Conservation (phyloP, 1,284 basidiomycete species). For the Uromyces viciae-fabae region DNA sequence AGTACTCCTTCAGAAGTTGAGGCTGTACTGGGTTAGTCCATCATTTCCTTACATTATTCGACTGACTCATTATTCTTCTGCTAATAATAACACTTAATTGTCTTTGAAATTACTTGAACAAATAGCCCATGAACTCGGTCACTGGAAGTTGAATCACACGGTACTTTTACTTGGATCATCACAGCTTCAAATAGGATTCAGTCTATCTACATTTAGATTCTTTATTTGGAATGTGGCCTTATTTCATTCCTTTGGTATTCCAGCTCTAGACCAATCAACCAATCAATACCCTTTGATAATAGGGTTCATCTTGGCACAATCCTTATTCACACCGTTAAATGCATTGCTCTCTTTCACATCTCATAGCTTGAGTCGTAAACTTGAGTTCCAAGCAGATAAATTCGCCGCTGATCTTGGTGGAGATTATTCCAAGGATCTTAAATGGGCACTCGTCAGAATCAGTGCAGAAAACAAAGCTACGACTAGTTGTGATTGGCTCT, state of each 20-base stretch:
- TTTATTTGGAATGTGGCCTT: conserved; percentile 83
- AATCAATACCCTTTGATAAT: conserved; percentile 70
- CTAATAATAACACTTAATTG: conserved; percentile 46
- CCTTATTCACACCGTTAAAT: conserved; percentile 78
- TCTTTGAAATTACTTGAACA: conserved; percentile 33
- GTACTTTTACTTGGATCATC: conserved; percentile 79
- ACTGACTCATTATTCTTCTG: conserved; percentile 54
- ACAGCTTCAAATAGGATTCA: conserved; percentile 79
- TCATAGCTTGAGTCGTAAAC: conserved; percentile 74
- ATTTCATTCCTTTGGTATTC: conserved; percentile 81
- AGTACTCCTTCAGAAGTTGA: conserved; percentile 82
- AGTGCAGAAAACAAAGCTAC: conserved; percentile 86
- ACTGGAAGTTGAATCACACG: conserved; percentile 85
- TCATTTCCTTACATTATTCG: not conserved
- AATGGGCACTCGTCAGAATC: conserved; percentile 71
- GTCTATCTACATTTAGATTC: conserved; percentile 81
- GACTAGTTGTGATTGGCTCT: conserved; percentile 86
- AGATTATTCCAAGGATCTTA: conserved; percentile 64
- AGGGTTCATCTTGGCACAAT: conserved; percentile 81
- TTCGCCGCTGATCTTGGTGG: conserved; percentile 68
- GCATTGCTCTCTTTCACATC: conserved; percentile 70
- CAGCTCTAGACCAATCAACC: conserved; percentile 59
- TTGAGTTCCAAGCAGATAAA: conserved; percentile 84
- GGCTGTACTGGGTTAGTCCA: conserved; percentile 62
- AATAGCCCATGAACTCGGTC: conserved; percentile 81